Percentiles rank a stretch among this genome's conserved stretches.
phyloP scores from a whole-genome alignment of 192 early-diverging fungal species.

The Coemansia sp. region DNA sequence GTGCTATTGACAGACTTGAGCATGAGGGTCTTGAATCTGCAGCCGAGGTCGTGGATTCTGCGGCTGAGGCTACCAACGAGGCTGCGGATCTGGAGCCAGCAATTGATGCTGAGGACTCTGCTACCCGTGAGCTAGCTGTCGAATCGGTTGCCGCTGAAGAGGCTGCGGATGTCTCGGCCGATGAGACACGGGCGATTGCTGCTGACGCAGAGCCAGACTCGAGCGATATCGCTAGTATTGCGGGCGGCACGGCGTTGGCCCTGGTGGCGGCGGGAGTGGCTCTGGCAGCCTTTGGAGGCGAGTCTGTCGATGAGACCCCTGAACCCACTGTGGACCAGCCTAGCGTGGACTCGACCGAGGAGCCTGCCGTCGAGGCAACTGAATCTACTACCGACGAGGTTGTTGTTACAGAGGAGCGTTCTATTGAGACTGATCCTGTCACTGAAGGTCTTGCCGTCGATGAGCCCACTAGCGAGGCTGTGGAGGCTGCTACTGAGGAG shows the following conservation, averaged over 20 bases:
- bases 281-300: not conserved
- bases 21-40: not conserved
- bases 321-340: not conserved
- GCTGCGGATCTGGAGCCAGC: not conserved
- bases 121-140: not conserved
- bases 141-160: not conserved
- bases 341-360: not conserved
- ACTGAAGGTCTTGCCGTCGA: too few species aligned
- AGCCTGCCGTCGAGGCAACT: not conserved
- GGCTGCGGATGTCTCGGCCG: not conserved
- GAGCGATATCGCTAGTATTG: not conserved
- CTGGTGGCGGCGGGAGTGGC: not conserved
- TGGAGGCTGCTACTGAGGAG: not conserved
- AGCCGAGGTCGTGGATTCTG: not conserved
- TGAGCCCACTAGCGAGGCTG: too few species aligned
- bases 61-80: constrained; percentile 6
- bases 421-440: not conserved
- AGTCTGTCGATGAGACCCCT: not conserved
- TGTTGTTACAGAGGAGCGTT: not conserved
- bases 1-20: constrained; percentile 1
- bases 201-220: not conserved
- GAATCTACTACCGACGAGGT: not conserved
- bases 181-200: not conserved
- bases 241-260: not conserved
- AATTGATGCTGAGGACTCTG: not conserved